phyloP scores from a whole-genome alignment of 805 yeast genomes.

The Suhomyces kilbournensis region DNA sequence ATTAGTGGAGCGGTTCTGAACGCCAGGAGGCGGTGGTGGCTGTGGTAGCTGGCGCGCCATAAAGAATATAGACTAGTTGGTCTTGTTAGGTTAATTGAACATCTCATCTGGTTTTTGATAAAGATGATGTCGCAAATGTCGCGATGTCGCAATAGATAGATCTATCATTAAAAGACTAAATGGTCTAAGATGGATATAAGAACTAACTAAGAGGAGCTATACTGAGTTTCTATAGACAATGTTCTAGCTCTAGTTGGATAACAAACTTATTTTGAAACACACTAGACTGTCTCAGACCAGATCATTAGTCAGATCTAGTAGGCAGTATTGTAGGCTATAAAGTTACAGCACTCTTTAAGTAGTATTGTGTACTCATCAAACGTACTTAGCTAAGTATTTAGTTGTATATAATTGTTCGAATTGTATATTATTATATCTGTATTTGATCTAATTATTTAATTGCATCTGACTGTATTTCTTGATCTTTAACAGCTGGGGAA shows the following conservation, averaged over 20 bases:
- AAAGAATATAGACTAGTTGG: not conserved
- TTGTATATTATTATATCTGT: not conserved
- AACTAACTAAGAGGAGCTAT: no score
- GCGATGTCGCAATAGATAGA: not conserved
- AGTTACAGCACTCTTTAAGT: not conserved
- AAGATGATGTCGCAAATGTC: not conserved
- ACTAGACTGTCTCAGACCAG: not conserved
- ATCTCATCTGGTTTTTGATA: slow-evolving; percentile 1
- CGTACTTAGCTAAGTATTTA: not conserved
- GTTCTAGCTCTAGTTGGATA: no score
- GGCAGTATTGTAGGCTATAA: not conserved
- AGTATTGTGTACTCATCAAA: not conserved
- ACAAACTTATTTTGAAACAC: no score
- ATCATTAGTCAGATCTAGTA: not conserved
- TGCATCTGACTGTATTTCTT: not conserved
- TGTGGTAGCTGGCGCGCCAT: slow-evolving; percentile 14
- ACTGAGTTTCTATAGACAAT: no score
- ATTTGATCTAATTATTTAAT: no score
- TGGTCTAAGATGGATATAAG: no score
- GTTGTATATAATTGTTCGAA: no score
- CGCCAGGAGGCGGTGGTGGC: slow-evolving; percentile 24
- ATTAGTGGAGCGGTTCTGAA: not conserved
- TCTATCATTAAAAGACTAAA: no score
- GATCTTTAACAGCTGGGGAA: not conserved
- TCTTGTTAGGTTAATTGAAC: not conserved